phyloP scores from a whole-genome alignment of 768 basidiomycete genomes.

The Mrakia frigida region DNA sequence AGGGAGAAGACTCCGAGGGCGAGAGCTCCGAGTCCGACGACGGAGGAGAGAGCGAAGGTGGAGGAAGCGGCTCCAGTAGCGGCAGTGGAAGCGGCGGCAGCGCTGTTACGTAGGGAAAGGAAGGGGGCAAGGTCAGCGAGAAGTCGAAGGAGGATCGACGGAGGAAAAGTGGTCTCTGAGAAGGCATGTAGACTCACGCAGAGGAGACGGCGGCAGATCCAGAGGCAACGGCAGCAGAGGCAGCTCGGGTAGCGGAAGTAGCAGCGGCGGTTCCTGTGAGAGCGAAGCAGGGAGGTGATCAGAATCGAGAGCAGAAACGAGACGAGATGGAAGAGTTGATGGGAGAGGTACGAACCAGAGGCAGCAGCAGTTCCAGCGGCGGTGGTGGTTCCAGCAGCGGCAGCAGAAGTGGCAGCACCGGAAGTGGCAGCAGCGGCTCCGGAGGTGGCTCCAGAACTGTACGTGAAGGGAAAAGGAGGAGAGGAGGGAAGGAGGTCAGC shows the following conservation, averaged over 20 bases:
- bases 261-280: not conserved
- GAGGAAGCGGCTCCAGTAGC: constrained; percentile 7
- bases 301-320: not conserved
- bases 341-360: not conserved
- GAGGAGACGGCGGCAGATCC: constrained; percentile 21
- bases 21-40: constrained; percentile 6
- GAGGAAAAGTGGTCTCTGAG: not conserved
- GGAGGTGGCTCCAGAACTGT: constrained; percentile 30
- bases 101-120: not conserved
- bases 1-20: constrained; percentile 7
- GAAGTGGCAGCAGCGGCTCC: constrained; percentile 26
- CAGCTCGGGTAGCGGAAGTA: constrained; percentile 18
- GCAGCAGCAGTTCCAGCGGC: not conserved
- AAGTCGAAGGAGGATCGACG: not conserved
- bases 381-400: not conserved
- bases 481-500: not conserved
- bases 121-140: not conserved
- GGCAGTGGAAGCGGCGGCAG: not conserved
- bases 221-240: constrained; percentile 21
- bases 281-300: not conserved
- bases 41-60: not conserved
- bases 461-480: constrained; percentile 19
- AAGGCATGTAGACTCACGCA: constrained; percentile 9
- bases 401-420: not conserved
- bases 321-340: not conserved